phyloP scores from a whole-genome alignment of 2,329 filamentous ascomycete species.

The Ophidiomyces ophidiicola region DNA sequence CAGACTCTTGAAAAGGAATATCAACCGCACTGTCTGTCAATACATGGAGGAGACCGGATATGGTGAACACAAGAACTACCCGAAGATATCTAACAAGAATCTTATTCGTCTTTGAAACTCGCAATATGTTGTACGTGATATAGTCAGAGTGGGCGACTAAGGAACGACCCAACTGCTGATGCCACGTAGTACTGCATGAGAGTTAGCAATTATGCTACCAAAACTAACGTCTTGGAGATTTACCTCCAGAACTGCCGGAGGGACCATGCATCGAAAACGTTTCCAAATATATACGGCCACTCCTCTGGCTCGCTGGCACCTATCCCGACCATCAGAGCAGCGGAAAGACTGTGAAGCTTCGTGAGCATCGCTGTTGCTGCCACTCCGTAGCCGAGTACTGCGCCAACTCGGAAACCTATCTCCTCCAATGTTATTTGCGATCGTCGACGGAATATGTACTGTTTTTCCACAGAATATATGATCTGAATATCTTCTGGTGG shows the following conservation, averaged over 20 bases:
- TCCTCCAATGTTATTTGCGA: slow-evolving; percentile 1
- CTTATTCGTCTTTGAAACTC: not conserved
- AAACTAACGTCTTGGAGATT: not conserved
- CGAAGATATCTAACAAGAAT: slow-evolving; percentile 7
- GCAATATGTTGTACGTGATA: slow-evolving; percentile 5
- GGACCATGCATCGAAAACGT: slow-evolving; percentile 9
- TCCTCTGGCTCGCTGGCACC: slow-evolving; percentile 1
- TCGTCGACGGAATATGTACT: slow-evolving; percentile 5
- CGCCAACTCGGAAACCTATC: slow-evolving; percentile 1
- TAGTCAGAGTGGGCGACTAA: slow-evolving; percentile 1
- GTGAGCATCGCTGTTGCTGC: not conserved
- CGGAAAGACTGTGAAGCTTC: not conserved
- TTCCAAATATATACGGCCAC: slow-evolving; percentile 12
- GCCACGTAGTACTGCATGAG: slow-evolving; percentile 3
- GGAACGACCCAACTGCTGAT: slow-evolving; percentile 5
- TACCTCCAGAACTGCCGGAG: slow-evolving; percentile 14
- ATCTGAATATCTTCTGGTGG: not conserved
- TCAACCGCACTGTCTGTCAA: slow-evolving; percentile 7
- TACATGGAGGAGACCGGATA: slow-evolving; percentile 12
- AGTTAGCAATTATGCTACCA: not conserved
- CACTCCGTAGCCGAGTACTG: slow-evolving; percentile 6
- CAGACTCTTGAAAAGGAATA: slow-evolving; percentile 9
- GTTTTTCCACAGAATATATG: slow-evolving; percentile 1
- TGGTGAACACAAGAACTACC: slow-evolving; percentile 6
- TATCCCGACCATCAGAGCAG: slow-evolving; percentile 6